Evolutionary conservation across 2,329 filamentous ascomycete species (phyloP).

Genomic region (Aquanectria penicillioides): DNA sequence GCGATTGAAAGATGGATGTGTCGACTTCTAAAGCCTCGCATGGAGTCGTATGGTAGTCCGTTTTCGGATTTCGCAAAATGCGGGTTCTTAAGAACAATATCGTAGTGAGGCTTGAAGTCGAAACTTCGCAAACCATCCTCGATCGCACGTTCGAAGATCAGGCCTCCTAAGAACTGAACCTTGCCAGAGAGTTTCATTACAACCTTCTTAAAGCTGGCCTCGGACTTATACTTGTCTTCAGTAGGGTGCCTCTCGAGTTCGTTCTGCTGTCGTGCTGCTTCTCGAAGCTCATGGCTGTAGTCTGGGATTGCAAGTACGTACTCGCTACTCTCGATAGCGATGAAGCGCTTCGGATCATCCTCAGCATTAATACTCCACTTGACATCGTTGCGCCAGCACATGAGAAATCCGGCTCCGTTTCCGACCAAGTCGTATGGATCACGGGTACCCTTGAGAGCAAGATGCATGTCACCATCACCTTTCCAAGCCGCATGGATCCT

Average conservation of each 20-base stretch:
- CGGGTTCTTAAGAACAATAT: conserved; percentile 86
- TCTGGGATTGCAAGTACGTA: conserved; percentile 96
- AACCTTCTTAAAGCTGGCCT: conserved; percentile 95
- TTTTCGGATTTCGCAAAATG: conserved; percentile 72
- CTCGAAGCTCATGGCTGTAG: conserved; percentile 86
- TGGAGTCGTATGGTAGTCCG: conserved; percentile 82
- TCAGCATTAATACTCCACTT: conserved; percentile 85
- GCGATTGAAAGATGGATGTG: conserved; percentile 97
- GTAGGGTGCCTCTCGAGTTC: conserved; percentile 69
- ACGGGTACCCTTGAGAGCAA: conserved; percentile 89
- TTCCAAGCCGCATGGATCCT: conserved; percentile 91
- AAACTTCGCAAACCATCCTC: conserved; percentile 80
- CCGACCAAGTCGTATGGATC: conserved; percentile 95
- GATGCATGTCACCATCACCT: conserved; percentile 93
- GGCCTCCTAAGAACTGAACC: conserved; percentile 89
- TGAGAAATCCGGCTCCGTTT: conserved; percentile 92
- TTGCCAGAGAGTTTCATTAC: conserved; percentile 98
- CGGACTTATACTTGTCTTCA: conserved; percentile 73
- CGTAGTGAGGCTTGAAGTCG: conserved; percentile 91
- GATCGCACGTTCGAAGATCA: conserved; percentile 91
- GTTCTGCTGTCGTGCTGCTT: conserved; percentile 61
- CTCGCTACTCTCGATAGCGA: conserved; percentile 95
- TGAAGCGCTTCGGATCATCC: conserved; percentile 90
- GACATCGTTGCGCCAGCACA: conserved; percentile 98
- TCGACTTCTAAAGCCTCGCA: conserved; percentile 93